Conservation (phyloP, 495 filamentous ascomycete species). For the Neurospora intermedia region DNA sequence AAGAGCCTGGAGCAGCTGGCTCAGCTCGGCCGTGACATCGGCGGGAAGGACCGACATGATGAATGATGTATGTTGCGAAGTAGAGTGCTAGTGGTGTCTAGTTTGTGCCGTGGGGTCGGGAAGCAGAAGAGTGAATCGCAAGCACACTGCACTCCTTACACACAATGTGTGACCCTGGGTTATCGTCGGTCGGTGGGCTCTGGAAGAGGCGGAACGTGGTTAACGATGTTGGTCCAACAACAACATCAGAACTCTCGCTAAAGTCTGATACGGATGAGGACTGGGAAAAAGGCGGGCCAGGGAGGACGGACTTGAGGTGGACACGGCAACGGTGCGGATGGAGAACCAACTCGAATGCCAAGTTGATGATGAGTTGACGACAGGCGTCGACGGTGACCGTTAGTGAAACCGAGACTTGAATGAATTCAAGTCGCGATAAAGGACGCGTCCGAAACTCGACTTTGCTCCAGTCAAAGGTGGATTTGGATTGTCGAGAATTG, state of each 20-base stretch:
- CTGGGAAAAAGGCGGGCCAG: background rate
- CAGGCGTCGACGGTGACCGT: background rate
- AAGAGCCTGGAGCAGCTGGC: constrained; percentile 73
- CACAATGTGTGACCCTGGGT: background rate
- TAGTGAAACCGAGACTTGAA: background rate
- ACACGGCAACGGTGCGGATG: background rate
- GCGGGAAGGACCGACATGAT: constrained; percentile 75
- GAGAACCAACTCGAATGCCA: background rate
- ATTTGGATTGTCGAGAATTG: background rate
- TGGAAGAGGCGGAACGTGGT: background rate
- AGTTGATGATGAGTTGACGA: background rate
- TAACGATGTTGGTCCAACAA: background rate
- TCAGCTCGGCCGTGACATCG: constrained; percentile 71
- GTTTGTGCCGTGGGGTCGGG: background rate
- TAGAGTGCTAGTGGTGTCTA: background rate
- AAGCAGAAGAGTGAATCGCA: background rate
- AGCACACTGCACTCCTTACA: background rate
- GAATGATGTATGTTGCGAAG: constrained; percentile 3
- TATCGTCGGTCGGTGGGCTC: background rate
- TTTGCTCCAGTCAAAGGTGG: background rate
- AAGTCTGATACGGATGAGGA: background rate
- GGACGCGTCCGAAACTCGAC: background rate
- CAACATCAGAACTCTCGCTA: background rate
- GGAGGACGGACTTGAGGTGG: background rate
- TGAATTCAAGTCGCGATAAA: background rate